phyloP scores from a whole-genome alignment of 176 grass and related monocot species.

The Stipa capillata region DNA sequence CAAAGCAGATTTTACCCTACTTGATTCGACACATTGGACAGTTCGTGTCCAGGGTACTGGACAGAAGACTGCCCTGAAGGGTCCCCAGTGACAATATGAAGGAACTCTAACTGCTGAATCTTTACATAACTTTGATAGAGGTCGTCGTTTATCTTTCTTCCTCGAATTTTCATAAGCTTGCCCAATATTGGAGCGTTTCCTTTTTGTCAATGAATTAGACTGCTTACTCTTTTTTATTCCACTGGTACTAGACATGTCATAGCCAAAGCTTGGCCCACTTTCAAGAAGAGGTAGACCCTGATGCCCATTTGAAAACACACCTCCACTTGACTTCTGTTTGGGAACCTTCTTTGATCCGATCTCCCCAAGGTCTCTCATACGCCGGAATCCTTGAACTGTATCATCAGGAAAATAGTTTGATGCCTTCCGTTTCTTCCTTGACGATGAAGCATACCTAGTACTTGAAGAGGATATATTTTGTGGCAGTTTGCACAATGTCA shows the following conservation, averaged over 20 bases:
- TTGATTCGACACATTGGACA: constrained; percentile 21
- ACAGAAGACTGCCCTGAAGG: constrained; percentile 35
- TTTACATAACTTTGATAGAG: constrained; percentile 60
- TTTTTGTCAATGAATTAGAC: constrained; percentile 61
- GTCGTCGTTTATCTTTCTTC: constrained; percentile 59
- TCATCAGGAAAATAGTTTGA: constrained; percentile 57
- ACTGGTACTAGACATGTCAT: constrained; percentile 37
- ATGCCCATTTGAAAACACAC: constrained; percentile 21
- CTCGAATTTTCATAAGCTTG: constrained; percentile 77
- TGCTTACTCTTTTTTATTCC: constrained; percentile 33
- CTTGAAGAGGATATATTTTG: constrained; percentile 48
- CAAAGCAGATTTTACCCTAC: constrained; percentile 20
- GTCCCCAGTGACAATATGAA: constrained; percentile 75
- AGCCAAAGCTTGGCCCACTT: constrained; percentile 33
- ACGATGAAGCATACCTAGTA: constrained; percentile 51
- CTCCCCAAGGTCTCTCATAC: constrained; percentile 98
- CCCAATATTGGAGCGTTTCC: constrained; percentile 59
- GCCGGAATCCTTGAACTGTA: constrained; percentile 51
- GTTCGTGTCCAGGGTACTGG: constrained; percentile 17
- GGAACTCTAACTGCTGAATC: constrained; percentile 57
- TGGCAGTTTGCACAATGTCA: constrained; percentile 36
- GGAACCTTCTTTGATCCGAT: constrained; percentile 59
- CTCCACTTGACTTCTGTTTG: constrained; percentile 36
- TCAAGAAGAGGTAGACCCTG: constrained; percentile 39
- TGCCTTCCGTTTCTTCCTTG: constrained; percentile 61